These are phyloP conservation scores for Castanea crenata DNA, from an alignment of 306 rosid genomes.

Conservation along the genomic window DNA sequence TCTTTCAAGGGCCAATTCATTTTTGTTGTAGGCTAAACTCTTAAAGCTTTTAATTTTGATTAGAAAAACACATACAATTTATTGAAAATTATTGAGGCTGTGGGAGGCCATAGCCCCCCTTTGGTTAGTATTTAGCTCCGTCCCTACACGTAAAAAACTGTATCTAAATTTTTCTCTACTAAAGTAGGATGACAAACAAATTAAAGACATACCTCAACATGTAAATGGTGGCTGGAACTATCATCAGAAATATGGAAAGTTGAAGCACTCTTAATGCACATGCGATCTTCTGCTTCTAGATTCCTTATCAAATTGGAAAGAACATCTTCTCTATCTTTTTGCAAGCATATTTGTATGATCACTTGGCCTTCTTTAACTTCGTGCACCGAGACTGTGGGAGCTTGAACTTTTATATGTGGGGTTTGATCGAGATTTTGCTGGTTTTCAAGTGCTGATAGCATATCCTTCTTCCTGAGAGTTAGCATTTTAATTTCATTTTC, in stretches of 20 bases:
- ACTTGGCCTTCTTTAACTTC: neutral
- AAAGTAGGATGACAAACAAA: too few species aligned
- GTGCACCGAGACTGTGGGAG: neutral
- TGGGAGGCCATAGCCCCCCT: too few species aligned
- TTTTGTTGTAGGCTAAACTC: too few species aligned
- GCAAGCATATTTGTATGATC: conserved; percentile 23
- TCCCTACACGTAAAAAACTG: too few species aligned
- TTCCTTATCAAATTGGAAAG: conserved; percentile 11
- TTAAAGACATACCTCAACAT: neutral
- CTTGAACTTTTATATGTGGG: neutral
- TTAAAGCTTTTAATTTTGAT: too few species aligned
- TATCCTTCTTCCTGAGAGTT: conserved; percentile 7
- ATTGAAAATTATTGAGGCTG: too few species aligned
- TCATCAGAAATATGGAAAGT: neutral
- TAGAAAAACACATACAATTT: too few species aligned
- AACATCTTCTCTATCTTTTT: neutral
- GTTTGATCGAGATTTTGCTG: neutral
- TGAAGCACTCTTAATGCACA: neutral
- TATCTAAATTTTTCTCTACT: too few species aligned
- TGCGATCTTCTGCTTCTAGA: neutral
- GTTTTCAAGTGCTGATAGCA: neutral
- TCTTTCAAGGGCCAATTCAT: too few species aligned
- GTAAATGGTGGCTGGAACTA: neutral
- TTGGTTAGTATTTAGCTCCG: too few species aligned
- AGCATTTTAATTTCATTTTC: conserved; percentile 23